Evolutionary conservation across 139 green algal species (phyloP), one percentile per base, ranked within the genome.

Genomic region (Chlamydomonas applanata): DNA sequence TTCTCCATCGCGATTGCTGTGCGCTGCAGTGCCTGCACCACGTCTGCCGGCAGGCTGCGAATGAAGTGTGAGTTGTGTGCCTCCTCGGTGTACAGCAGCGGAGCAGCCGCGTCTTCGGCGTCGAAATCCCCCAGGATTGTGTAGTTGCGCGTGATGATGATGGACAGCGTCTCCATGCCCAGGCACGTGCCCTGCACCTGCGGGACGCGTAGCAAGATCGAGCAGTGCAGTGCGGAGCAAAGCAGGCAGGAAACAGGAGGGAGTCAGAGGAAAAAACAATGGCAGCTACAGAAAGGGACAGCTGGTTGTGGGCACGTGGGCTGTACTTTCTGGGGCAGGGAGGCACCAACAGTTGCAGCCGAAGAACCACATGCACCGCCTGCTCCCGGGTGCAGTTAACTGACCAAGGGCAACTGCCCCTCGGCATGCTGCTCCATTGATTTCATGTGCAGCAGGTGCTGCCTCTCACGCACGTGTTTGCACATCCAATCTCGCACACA

Each of bases 1-100:
- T 96, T 96, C 81, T 96, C 85, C 86, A 96, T 93, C 11, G 91
- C 88, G 57, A 93, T 85, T 1, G 89, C 78, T 52, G 80, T 71
- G 64, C 88, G 78, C 69, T 93, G 84, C 74, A 96, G 82, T 67
- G 87, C 77, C 17, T 74, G 14, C 7, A 88, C 70, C 62, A 96
- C 85, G 19, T 86, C 74, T 20, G 69, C 45, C 16, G 91, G 89
- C 78, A 94, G 75, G 11, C 46, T 71, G 11, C 46, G 30, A 44
- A 87, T 82, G 77, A 94, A 89, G 56, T 76, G 73, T 57, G 74
- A 87, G 36, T 63, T 54, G 0, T 69, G 19, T 0, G 82, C 83
- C 9, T 66, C 67, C 1, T 87, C 72, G 1, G 91, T 94, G 52
- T 88, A 83, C 57, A 91, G 84, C 67, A 96, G 78, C 0, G 88